Evolutionary conservation across 2,329 filamentous ascomycete species (phyloP).

Genomic region (Penicillium sp.): DNA sequence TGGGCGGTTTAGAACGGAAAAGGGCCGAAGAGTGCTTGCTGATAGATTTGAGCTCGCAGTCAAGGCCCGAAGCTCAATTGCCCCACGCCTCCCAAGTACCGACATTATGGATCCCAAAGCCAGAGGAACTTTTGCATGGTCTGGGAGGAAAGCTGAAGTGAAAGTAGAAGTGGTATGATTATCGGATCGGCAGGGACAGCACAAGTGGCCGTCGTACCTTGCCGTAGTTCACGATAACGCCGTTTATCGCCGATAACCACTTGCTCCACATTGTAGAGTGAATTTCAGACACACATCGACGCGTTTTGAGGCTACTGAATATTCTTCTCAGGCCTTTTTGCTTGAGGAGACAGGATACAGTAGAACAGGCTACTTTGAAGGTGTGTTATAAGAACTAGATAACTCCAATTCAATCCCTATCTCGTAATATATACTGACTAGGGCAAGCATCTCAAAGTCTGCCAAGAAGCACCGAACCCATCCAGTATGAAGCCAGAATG

Average conservation of each 20-base stretch:
- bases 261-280: slow-evolving; percentile 5
- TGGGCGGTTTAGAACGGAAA: slow-evolving; percentile 83
- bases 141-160: not conserved
- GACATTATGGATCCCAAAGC: slow-evolving; percentile 27
- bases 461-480: not conserved
- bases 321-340: not conserved
- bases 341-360: too few species aligned
- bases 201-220: not conserved
- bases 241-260: slow-evolving; percentile 17
- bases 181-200: slow-evolving; percentile 11
- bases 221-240: slow-evolving; percentile 11
- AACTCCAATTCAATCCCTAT: not conserved
- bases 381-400: not conserved
- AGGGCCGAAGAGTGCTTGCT: slow-evolving; percentile 46
- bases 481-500: slow-evolving; percentile 28
- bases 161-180: slow-evolving; percentile 20
- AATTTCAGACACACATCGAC: slow-evolving; percentile 2
- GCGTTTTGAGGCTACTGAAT: not conserved
- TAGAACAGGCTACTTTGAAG: not conserved
- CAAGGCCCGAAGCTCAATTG: slow-evolving; percentile 15
- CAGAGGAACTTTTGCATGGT: slow-evolving; percentile 10
- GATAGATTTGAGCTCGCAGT: slow-evolving; percentile 3
- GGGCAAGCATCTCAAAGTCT: not conserved
- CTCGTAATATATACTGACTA: not conserved
- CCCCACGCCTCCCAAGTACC: slow-evolving; percentile 22